A percentile compares a stretch with the other conserved stretches of the same genome.
These are phyloP conservation scores for Solanum etuberosum DNA, from an alignment of 257 asterid genomes.

Conservation along the genomic window DNA sequence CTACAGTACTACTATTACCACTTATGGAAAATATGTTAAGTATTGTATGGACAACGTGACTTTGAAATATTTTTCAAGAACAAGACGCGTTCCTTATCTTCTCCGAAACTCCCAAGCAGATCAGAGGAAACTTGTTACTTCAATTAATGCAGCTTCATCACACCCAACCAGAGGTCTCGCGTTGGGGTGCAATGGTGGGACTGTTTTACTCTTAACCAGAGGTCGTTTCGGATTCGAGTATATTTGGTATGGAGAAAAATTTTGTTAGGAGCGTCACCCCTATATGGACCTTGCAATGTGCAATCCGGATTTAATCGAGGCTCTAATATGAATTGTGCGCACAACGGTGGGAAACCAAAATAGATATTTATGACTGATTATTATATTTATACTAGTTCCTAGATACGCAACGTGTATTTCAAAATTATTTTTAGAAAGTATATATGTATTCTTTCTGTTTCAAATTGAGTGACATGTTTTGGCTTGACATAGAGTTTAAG, in stretches of 20 bases:
- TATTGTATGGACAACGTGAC: background rate
- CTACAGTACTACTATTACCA: background rate
- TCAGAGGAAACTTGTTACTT: background rate
- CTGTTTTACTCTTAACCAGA: background rate
- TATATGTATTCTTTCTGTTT: background rate
- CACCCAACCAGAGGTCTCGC: background rate
- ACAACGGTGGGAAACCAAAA: background rate
- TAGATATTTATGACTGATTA: background rate
- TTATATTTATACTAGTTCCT: too few relatives aligned
- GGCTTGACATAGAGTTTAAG: background rate
- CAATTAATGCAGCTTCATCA: background rate
- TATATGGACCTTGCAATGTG: background rate
- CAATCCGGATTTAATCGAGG: accelerated
- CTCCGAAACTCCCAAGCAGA: background rate
- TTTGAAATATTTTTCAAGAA: background rate
- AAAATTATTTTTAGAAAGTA: too few relatives aligned
- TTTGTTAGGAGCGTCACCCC: background rate
- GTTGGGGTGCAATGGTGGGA: background rate
- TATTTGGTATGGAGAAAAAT: background rate
- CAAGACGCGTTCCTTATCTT: background rate
- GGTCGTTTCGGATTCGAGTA: background rate
- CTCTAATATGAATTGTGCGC: background rate
- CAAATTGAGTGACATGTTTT: too few relatives aligned
- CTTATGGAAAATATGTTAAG: background rate
- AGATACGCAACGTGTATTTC: background rate